A percentile compares a stretch with the other conserved stretches of the same genome.
Conservation (phyloP, 2,329 filamentous ascomycete species). For the Penicillium sp. region DNA sequence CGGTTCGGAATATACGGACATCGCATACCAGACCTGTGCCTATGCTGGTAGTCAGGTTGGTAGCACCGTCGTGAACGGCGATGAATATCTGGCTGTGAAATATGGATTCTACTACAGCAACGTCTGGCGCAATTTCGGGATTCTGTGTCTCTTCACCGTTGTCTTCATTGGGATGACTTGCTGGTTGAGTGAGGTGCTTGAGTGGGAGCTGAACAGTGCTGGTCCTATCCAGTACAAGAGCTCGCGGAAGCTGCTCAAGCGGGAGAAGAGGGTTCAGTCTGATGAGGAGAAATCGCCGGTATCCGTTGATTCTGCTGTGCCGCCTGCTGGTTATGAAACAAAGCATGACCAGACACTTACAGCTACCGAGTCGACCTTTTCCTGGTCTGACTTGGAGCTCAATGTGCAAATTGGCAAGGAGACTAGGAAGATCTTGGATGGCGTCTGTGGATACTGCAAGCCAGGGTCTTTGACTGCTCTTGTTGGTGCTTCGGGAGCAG, state of each 20-base stretch:
- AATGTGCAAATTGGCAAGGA: slow-evolving; percentile 62
- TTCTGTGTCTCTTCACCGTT: slow-evolving; percentile 68
- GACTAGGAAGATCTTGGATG: slow-evolving; percentile 58
- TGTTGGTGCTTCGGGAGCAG: slow-evolving; percentile 72
- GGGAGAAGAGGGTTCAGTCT: slow-evolving; percentile 6
- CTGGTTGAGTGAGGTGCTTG: slow-evolving; percentile 63
- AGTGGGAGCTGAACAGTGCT: slow-evolving; percentile 57
- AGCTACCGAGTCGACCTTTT: slow-evolving; percentile 61
- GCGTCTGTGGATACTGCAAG: slow-evolving; percentile 70
- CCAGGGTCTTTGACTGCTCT: slow-evolving; percentile 74
- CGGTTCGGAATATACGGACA: slow-evolving; percentile 50
- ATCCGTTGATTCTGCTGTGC: slow-evolving; percentile 17
- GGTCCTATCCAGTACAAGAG: slow-evolving; percentile 66
- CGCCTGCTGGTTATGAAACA: slow-evolving; percentile 24
- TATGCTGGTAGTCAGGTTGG: slow-evolving; percentile 54
- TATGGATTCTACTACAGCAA: slow-evolving; percentile 54
- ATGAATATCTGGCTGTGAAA: slow-evolving; percentile 51
- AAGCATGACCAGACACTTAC: slow-evolving; percentile 37
- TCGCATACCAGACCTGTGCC: slow-evolving; percentile 57
- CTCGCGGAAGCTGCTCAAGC: slow-evolving; percentile 40
- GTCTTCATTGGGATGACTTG: slow-evolving; percentile 68
- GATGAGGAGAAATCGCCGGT: slow-evolving; percentile 32
- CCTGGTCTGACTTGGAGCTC: slow-evolving; percentile 65
- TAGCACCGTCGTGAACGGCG: slow-evolving; percentile 50
- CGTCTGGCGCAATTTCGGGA: slow-evolving; percentile 69